Evolutionary conservation across 2,329 filamentous ascomycete genomes (phyloP), one percentile per base, ranked within the genome.

Genomic region (Capronia americana): DNA sequence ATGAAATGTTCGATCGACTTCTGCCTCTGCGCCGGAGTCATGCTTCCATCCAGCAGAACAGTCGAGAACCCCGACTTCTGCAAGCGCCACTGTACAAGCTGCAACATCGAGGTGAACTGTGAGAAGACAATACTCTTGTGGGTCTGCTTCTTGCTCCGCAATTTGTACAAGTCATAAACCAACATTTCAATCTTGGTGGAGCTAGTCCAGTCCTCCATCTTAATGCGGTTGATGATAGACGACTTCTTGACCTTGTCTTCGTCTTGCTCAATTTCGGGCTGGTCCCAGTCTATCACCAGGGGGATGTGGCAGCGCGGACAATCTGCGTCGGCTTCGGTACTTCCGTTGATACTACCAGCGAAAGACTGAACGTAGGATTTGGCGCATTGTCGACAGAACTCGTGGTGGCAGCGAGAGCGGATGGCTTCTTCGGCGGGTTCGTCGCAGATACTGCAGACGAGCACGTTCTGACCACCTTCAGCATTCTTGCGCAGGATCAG

Each of bases 151-250:
- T 96, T 92, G 65, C 91, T 96, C 65, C 95, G 89, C 46, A 98
- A 86, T 77, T 92, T 91, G 82, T 96, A 95, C 2, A 99, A 86
- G 75, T 98, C 93, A 75, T 97, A 96, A 10, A 98, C 90, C 5
- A 99, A 87, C 77, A 96, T 89, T 80, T 99, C 95, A 71, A 99
- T 99, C 82, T 99, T 99, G 69, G 93, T 97, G 0, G 93, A 97
- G 0, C 92, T 97, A 0, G 93, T 97, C 95, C 95, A 99, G 74
- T 98, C 92, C 77, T 96, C 92, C 93, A 98, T 97, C 79, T 94
- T 92, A 80, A 99, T 98, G 63, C 95, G 91, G 78, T 98, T 98
- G 83, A 98, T 96, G 77, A 99, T 99, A 1, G 93, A 97, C 14
- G 89, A 93, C 80, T 97, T 97, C 85, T 97, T 97, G 66, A 97